phyloP scores from a whole-genome alignment of 2,329 filamentous ascomycete species.

The Trichophyton schoenleinii region DNA sequence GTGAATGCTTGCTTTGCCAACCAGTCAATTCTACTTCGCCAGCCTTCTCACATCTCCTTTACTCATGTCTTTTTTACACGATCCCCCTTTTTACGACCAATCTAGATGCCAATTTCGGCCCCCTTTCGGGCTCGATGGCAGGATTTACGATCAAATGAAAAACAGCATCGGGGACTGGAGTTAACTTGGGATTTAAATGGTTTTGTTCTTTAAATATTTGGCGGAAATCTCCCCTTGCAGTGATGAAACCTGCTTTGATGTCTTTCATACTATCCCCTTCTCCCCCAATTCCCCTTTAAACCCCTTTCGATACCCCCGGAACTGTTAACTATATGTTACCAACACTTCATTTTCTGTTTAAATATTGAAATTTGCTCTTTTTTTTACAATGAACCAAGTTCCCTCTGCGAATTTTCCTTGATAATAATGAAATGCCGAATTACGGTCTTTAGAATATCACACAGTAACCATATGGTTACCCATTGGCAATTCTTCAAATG shows the following conservation, averaged over 20 bases:
- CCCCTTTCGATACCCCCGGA: background rate
- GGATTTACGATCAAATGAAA: background rate
- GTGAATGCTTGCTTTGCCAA: background rate
- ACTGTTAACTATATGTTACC: background rate
- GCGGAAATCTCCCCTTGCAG: background rate
- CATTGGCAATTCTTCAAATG: background rate
- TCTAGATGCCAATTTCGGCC: background rate
- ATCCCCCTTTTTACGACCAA: background rate
- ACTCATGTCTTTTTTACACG: background rate
- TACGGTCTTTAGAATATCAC: background rate
- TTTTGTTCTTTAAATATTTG: background rate
- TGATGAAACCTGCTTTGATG: background rate
- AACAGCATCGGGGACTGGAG: background rate
- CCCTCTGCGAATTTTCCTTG: background rate
- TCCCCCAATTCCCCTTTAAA: too few species aligned
- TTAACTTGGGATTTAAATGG: background rate
- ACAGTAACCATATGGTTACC: background rate
- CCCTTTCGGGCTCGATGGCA: background rate
- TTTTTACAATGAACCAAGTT: background rate
- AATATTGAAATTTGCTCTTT: background rate
- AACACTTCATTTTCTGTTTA: background rate
- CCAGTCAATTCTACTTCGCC: background rate
- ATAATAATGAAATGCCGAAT: background rate
- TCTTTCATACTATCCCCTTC: background rate
- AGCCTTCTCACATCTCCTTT: background rate